Conservation (phyloP, 768 basidiomycete genomes). For the Cystofilobasidium ferigula region DNA sequence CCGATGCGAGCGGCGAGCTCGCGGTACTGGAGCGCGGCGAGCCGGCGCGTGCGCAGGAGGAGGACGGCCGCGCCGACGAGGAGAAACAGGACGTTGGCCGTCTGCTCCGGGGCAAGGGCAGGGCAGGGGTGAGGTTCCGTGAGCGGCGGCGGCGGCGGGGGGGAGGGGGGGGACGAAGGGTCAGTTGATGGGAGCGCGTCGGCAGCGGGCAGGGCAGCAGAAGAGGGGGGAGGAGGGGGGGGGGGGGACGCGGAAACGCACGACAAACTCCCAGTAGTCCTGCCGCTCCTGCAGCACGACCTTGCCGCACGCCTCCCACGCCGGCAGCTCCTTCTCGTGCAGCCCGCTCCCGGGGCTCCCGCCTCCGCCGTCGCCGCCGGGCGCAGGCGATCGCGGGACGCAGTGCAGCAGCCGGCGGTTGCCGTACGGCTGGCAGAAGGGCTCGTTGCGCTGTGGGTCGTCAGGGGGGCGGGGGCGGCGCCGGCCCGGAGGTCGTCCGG, state of each 20-base stretch:
- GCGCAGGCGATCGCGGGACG: constrained; percentile 9
- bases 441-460: constrained; percentile 34
- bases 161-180: background rate
- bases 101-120: constrained; percentile 30
- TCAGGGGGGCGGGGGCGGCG: background rate
- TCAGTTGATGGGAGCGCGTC: background rate
- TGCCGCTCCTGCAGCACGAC: constrained; percentile 64
- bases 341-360: background rate
- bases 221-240: background rate
- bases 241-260: constrained; percentile 41
- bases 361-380: background rate
- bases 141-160: background rate
- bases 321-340: constrained; percentile 47
- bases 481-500: background rate
- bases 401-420: constrained; percentile 85
- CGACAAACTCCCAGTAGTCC: constrained; percentile 85
- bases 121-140: background rate
- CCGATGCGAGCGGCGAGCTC: constrained; percentile 80
- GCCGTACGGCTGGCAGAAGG: constrained; percentile 92
- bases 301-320: constrained; percentile 89
- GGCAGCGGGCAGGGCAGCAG: background rate
- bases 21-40: constrained; percentile 64
- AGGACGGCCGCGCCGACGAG: constrained; percentile 55
- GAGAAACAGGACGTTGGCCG: constrained; percentile 58
- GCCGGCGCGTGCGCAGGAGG: constrained; percentile 54